Conservation (phyloP, 768 basidiomycete species). For the Lactifluus pinguis region DNA sequence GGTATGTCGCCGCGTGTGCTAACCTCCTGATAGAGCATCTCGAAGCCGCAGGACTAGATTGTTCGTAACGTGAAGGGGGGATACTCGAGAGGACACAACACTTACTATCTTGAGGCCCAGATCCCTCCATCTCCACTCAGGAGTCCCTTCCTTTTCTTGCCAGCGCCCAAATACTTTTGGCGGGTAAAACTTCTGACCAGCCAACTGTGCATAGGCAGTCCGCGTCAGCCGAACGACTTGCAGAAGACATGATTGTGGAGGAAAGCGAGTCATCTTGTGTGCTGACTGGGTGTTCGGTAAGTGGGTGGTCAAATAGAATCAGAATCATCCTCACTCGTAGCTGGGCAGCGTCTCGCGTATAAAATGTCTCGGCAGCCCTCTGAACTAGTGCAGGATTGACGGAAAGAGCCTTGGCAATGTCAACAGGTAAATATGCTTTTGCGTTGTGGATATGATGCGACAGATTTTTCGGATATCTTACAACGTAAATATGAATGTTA, state of each 20-base stretch:
- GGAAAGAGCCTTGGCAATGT: slow-evolving; percentile 66
- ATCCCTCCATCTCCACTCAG: slow-evolving; percentile 72
- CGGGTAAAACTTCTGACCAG: slow-evolving; percentile 87
- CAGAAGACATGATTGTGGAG: slow-evolving; percentile 57
- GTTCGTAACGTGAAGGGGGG: not conserved
- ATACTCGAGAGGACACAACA: not conserved
- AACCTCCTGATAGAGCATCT: slow-evolving; percentile 89
- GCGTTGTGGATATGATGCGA: slow-evolving; percentile 66
- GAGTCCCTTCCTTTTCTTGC: slow-evolving; percentile 49
- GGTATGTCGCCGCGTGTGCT: slow-evolving; percentile 43
- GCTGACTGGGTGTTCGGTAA: slow-evolving; percentile 45
- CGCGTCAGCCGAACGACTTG: slow-evolving; percentile 71
- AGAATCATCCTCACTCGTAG: slow-evolving; percentile 51
- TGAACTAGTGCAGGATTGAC: slow-evolving; percentile 65
- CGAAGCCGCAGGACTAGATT: slow-evolving; percentile 81
- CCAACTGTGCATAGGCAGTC: slow-evolving; percentile 87
- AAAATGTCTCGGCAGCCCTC: slow-evolving; percentile 85
- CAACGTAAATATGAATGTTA: not conserved
- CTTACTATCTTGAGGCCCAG: slow-evolving; percentile 89
- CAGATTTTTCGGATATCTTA: slow-evolving; percentile 63
- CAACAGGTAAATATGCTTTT: slow-evolving; percentile 69
- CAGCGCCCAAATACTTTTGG: slow-evolving; percentile 82
- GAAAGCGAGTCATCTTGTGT: slow-evolving; percentile 84
- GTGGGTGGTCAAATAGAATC: not conserved
- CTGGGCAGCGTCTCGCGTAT: slow-evolving; percentile 88